Evolutionary conservation across 2,329 filamentous ascomycete genomes (phyloP), one percentile per base, ranked within the genome.

Genomic region (Trichoderma hamatum): DNA sequence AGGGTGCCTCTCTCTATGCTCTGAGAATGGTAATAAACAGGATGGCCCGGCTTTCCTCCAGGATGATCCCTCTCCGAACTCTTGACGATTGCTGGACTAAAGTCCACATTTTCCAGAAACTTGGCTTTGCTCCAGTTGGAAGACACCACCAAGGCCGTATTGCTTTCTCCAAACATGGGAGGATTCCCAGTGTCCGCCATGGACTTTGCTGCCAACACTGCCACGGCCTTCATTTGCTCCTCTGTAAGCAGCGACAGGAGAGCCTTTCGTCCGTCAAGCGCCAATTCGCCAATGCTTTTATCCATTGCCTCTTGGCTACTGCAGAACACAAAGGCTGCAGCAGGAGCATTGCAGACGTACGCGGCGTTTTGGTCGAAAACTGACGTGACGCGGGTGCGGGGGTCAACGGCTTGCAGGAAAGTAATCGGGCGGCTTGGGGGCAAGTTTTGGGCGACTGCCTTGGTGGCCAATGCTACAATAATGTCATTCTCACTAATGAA

Each of bases 111-210:
- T 7, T 69, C 28, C 9, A 56, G 36, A 58, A 64, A 69, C 5
- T 26, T 56, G 7, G 59, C 67, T 16, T 69, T 69, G 60, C 28
- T 65, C 67, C 58, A 69, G 21, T 69, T 69, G 16, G 55, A 60
- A 6, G 39, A 52, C 0, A 67, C 30, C 6, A 67, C 10, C 6
- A 61, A 26, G 9, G 26, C 26, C 56, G n/a, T 32, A 30, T 61
- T 39, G 24, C 34, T 52, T 3, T 67, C 65, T 26, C 55, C 55
- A 16, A 60, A 61, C 4, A 67, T 13, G 11, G 63, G 36, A 21
- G 63, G 54, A 19, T 51, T 67, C 0, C 54, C 54, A 1, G 28
- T 67, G 11, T 13, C 24, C 16, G 46, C 24, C 63, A 67, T 58
- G 5, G 63, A 49, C n/a, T 67, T 32, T 16, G 34, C 28, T 16